Base-by-base conservation (phyloP, 2,329 filamentous ascomycete species). In the Coniochaeta pulveracea region DNA sequence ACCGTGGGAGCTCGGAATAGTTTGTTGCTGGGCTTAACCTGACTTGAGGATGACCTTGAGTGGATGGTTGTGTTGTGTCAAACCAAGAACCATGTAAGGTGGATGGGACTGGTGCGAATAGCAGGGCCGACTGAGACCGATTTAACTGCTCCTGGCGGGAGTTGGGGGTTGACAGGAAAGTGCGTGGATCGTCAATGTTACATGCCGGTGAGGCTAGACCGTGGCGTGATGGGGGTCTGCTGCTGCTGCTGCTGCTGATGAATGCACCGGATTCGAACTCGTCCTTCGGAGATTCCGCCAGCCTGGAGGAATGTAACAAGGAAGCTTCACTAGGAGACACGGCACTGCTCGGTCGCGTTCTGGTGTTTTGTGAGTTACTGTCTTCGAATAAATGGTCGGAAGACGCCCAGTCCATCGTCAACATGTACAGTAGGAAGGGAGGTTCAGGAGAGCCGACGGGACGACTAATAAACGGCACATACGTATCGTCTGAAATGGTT, bases 1-100 rank as follows among this genome's bases (percentile, higher is more conserved):
- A 42, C 34, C 35, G 23, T 24, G 37, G 30, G 21, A 5, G 38
- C 37, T 28, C 39, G 39, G 44, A 40, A 41, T 44, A 49, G 44
- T 50, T 50, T 44, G 38, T 46, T 35, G 44, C 47, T 33, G 49
- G 47, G 36, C n/a, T n/a, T n/a, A n/a, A n/a, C n/a, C n/a, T n/a
- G n/a, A n/a, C n/a, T n/a, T n/a, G n/a, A n/a, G n/a, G n/a, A n/a
- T n/a, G n/a, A n/a, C n/a, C n/a, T n/a, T n/a, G n/a, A n/a, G n/a
- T n/a, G n/a, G n/a, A n/a, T n/a, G n/a, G n/a, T n/a, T 44, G 39
- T 23, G 44, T 35, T 17, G 34, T 34, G 16, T 48, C 48, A 39
- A 47, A 47, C 51, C 54, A 58, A n/a, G n/a, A n/a, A n/a, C n/a
- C n/a, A n/a, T n/a, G n/a, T n/a, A n/a, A 38, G 51, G 46, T 36